These are phyloP conservation scores for Exophiala viscosa DNA, from an alignment of 2,329 filamentous ascomycete species.

Conservation along the genomic window DNA sequence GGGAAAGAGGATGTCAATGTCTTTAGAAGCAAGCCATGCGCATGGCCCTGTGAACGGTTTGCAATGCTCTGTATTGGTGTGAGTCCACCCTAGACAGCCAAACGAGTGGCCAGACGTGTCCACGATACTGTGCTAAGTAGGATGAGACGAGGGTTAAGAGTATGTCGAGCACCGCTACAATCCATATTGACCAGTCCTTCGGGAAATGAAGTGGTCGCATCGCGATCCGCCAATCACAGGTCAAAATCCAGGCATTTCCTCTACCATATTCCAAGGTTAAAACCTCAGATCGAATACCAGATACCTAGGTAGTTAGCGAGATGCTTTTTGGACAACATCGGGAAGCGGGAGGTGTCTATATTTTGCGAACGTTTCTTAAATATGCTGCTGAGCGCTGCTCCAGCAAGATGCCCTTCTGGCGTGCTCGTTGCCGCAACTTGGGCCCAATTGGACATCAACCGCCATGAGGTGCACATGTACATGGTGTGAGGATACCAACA, in stretches of 20 bases:
- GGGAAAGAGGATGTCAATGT: too few relatives aligned
- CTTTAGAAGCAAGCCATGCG: too few relatives aligned
- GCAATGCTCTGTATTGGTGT: too few relatives aligned
- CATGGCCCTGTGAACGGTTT: too few relatives aligned
- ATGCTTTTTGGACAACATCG: too few relatives aligned
- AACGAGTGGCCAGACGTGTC: too few relatives aligned
- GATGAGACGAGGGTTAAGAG: neutral
- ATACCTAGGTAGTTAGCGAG: too few relatives aligned
- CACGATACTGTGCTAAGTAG: too few relatives aligned
- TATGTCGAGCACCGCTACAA: neutral
- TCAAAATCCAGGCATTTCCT: neutral
- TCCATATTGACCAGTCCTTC: neutral
- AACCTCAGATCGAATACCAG: too few relatives aligned
- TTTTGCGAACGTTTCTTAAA: neutral
- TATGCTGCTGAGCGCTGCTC: neutral
- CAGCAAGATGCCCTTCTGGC: neutral
- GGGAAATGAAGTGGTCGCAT: constrained; percentile 16
- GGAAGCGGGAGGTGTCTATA: neutral
- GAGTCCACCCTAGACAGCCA: too few relatives aligned
- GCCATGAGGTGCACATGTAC: neutral
- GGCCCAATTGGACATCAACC: neutral
- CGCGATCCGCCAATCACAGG: constrained; percentile 17
- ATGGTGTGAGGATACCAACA: neutral
- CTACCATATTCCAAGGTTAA: neutral
- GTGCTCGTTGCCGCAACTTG: neutral